Evolutionary conservation across 2,329 filamentous ascomycete genomes (phyloP), one percentile per base, ranked within the genome.

Genomic region (Trichoderma sp.): DNA sequence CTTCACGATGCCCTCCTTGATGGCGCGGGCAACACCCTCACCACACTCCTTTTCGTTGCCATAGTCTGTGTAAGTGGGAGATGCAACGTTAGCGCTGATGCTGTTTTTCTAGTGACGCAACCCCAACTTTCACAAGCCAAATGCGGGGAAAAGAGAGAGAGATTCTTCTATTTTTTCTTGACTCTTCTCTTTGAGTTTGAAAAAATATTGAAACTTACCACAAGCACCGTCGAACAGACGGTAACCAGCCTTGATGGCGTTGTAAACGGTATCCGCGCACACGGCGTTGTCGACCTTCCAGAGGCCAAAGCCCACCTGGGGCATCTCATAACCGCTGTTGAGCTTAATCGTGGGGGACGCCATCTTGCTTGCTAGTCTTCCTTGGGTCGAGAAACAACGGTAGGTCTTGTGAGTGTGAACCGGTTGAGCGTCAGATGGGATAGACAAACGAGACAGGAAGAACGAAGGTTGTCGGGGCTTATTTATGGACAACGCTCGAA

Each of bases 211-310:
- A 26, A n/a, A 66, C 73, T 64, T 83, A 88, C 87, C 87, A 76
- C 85, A 88, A 71, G 88, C 88, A 75, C 88, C 88, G 75, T 90
- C 88, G 67, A 90, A 84, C 53, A 90, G 82, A 76, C 88, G 85
- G 81, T 90, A 90, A 53, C 88, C 88, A 65, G 82, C 82, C 84
- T 90, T 90, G 83, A 90, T 89, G 78, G 88, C 89, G 74, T 94
- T 91, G 86, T 95, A 95, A 76, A 95, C 90, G 73, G 88, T 89
- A 77, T 95, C 92, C 77, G 93, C 90, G 79, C 88, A 90, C 70
- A 88, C 90, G 68, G 88, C 87, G 76, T 92, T 92, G 81, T 89
- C 89, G 75, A 96, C 92, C 85, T 96, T 96, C 93, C 93, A 96
- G 76, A 95, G 87, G 72, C 91, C 91, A 80, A 93, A 93, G 81